Evolutionary conservation across 192 early-diverging fungal species (phyloP).

Genomic region (Linderina pennispora): DNA sequence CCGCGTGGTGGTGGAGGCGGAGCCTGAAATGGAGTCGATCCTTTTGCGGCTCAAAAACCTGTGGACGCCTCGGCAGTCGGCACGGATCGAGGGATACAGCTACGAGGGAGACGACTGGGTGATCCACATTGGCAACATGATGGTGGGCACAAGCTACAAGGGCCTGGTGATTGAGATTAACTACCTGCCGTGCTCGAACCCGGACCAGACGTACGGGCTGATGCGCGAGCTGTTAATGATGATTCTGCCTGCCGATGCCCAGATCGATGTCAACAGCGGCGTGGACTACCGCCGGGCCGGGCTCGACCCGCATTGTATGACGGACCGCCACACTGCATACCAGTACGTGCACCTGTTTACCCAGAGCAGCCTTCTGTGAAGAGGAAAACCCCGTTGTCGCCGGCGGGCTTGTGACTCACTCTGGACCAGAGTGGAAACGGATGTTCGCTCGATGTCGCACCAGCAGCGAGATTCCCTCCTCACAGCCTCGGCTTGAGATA

Average conservation of each 20-base stretch:
- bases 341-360: constrained; percentile 47
- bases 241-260: constrained; percentile 39
- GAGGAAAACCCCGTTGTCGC: too few species aligned
- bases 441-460: too few species aligned
- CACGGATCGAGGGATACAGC: constrained; percentile 42
- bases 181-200: constrained; percentile 43
- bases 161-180: constrained; percentile 45
- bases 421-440: too few species aligned
- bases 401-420: too few species aligned
- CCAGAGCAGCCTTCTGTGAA: constrained; percentile 29
- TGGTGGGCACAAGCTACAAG: constrained; percentile 47
- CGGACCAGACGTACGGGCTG: constrained; percentile 31
- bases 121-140: constrained; percentile 41
- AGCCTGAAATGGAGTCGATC: constrained; percentile 45
- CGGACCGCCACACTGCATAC: constrained; percentile 43
- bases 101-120: constrained; percentile 45
- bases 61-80: constrained; percentile 39
- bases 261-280: constrained; percentile 34
- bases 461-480: too few species aligned
- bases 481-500: too few species aligned
- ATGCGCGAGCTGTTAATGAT: constrained; percentile 42
- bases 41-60: constrained; percentile 40
- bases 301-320: constrained; percentile 33
- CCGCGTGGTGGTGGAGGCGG: constrained; percentile 40
- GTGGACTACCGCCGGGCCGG: constrained; percentile 34